A percentile compares a stretch with the other conserved stretches of the same genome.
phyloP scores from a whole-genome alignment of 106 monocot species.

The Apostasia ramifera region DNA sequence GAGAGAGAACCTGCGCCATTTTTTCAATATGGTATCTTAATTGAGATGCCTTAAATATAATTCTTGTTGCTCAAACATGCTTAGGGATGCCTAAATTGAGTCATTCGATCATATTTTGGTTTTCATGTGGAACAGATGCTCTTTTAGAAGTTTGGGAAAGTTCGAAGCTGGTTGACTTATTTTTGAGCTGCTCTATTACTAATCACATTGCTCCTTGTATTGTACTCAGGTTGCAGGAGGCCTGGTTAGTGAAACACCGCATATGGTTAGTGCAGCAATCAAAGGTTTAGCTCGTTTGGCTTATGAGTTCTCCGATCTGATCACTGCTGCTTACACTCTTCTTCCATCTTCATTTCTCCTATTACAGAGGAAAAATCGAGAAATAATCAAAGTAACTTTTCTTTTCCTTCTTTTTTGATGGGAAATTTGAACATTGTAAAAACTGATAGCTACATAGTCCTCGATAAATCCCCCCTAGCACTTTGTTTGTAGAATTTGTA shows the following conservation, averaged over 20 bases:
- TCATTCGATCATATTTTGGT: too few relatives aligned
- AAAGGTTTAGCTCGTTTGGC: constrained; percentile 88
- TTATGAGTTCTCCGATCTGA: constrained; percentile 98
- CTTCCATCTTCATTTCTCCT: constrained; percentile 88
- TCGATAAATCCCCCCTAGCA: too few relatives aligned
- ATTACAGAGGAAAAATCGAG: constrained; percentile 77
- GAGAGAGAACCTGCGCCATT: constrained; percentile 45
- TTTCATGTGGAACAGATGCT: too few relatives aligned
- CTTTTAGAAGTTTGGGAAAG: too few relatives aligned
- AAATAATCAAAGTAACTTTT: constrained; percentile 69
- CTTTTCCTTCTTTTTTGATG: neutral
- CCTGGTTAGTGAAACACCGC: constrained; percentile 65
- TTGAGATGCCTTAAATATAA: neutral
- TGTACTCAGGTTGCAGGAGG: constrained; percentile 58
- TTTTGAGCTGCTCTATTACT: too few relatives aligned
- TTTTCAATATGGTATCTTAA: constrained; percentile 77
- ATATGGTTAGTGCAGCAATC: constrained; percentile 87
- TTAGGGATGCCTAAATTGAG: too few relatives aligned
- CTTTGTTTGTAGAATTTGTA: neutral
- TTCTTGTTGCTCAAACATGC: neutral
- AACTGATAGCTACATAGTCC: neutral
- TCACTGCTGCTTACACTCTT: constrained; percentile 65
- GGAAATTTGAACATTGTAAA: neutral
- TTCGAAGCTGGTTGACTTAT: neutral
- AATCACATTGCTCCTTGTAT: neutral